phyloP scores from a whole-genome alignment of 495 filamentous ascomycete genomes.

The Pyronema domesticum region DNA sequence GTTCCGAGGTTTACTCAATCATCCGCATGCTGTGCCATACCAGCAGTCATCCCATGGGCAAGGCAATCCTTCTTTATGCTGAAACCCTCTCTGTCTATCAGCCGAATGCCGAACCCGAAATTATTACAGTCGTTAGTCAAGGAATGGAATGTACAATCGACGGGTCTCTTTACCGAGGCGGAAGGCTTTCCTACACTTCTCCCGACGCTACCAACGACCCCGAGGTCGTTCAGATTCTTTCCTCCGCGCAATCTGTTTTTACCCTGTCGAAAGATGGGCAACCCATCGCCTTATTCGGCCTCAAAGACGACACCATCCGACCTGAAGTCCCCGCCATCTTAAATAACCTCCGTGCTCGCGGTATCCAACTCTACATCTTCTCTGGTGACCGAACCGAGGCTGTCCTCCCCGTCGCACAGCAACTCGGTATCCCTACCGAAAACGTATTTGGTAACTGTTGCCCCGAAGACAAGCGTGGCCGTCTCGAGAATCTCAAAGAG shows the following conservation, averaged over 20 bases:
- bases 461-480: slow-evolving; percentile 45
- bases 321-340: slow-evolving; percentile 36
- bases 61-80: slow-evolving; percentile 37
- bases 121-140: slow-evolving; percentile 33
- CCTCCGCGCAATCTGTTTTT: slow-evolving; percentile 39
- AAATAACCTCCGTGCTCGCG: slow-evolving; percentile 33
- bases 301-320: slow-evolving; percentile 39
- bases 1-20: neutral
- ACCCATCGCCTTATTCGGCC: slow-evolving; percentile 40
- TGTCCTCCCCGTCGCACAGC: slow-evolving; percentile 36
- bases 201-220: slow-evolving; percentile 22
- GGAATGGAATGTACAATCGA: slow-evolving; percentile 30
- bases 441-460: slow-evolving; percentile 35
- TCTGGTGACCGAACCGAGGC: slow-evolving; percentile 51
- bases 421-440: slow-evolving; percentile 34
- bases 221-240: slow-evolving; percentile 30
- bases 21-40: slow-evolving; percentile 33
- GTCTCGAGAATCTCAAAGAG: slow-evolving; percentile 31
- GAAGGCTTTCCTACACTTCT: slow-evolving; percentile 43
- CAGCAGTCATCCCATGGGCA: slow-evolving; percentile 54
- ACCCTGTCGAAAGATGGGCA: slow-evolving; percentile 38
- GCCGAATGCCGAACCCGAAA: slow-evolving; percentile 2
- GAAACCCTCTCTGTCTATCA: slow-evolving; percentile 4
- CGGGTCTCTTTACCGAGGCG: slow-evolving; percentile 32
- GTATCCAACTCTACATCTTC: slow-evolving; percentile 43